Evolutionary conservation across 1,284 basidiomycete genomes (phyloP).

Genomic region (Apiotrichum sp.): DNA sequence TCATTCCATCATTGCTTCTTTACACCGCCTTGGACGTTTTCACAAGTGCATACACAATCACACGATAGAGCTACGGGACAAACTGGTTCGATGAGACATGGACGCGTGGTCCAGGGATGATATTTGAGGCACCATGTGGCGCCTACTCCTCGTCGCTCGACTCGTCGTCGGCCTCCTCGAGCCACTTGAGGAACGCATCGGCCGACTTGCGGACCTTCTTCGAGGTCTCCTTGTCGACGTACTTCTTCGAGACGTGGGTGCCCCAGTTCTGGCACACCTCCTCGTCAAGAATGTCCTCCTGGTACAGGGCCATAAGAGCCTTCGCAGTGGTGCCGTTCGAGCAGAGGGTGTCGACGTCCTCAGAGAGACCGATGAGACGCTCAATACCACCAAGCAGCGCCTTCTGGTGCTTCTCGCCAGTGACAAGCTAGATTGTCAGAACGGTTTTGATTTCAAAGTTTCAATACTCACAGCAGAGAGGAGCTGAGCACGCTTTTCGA

Average conservation of each 20-base stretch:
- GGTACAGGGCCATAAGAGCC: constrained; percentile 92
- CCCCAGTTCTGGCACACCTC: constrained; percentile 88
- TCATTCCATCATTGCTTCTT: neutral
- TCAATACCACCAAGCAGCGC: constrained; percentile 84
- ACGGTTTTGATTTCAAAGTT: too few species aligned
- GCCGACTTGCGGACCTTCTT: constrained; percentile 95
- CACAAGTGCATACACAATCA: neutral
- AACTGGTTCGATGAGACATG: neutral
- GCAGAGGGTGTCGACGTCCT: constrained; percentile 45
- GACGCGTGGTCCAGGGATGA: too few species aligned
- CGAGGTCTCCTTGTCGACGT: constrained; percentile 88
- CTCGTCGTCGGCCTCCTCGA: constrained; percentile 21
- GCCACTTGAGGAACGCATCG: constrained; percentile 76
- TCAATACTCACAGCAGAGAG: constrained; percentile 65
- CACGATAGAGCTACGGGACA: neutral
- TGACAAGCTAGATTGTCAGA: constrained; percentile 44
- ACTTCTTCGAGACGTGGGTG: constrained; percentile 96
- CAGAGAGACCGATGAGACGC: constrained; percentile 67
- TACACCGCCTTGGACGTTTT: neutral
- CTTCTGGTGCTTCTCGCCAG: constrained; percentile 88
- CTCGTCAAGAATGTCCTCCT: constrained; percentile 87
- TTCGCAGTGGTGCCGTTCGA: constrained; percentile 52
- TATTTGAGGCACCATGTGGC: neutral
- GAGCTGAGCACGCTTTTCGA: constrained; percentile 66
- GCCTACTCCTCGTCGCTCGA: constrained; percentile 5